Evolutionary conservation across 495 filamentous ascomycete genomes (phyloP), one percentile per base, ranked within the genome.

Genomic region (Lepraria neglecta): DNA sequence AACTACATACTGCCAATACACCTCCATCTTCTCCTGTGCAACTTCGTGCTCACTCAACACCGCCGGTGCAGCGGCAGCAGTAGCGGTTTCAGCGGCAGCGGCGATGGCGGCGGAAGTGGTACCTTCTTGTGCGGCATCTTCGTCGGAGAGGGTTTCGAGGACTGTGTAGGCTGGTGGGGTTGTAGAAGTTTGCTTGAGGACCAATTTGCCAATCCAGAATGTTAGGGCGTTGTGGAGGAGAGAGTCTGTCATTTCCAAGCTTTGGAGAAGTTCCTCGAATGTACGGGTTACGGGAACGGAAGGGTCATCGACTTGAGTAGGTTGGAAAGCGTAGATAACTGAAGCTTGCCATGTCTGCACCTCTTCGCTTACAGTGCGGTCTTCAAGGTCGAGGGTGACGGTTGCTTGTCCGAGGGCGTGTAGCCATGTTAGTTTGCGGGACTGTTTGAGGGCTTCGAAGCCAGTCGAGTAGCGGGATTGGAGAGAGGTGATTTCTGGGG

Each of bases 1-100:
- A 55, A 89, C 77, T 61, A 99, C 89, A 69, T 94, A 97, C 69
- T 89, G 85, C 85, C 86, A 88, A 75, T 96, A 95, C 43, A 96
- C 78, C 56, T 82, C 81, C 75, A 87, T 87, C 68, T 91, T 92
- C 76, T 95, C 89, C 70, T 80, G 80, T 15, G 84, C 81, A 44
- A 79, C 74, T 43, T 76, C 77, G 44, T 78, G 71, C 9, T 77
- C 76, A 4, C 72, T 69, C 68, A 75, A 69, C 61, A 78, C 76
- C 21, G 76, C 74, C 24, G 75, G 75, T 3, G 74, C 75, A 6
- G 74, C 77, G 7, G 77, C 78, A 0, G 81, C 75, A 19, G 78
- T 78, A 55, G 83, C 80, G 2, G 77, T 82, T 2, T 80, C 80
- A 0, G 73, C 75, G 1, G 72, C 77, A 1, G 74, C 74, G 6